Conservation (phyloP, 345 rosid species). For the Turritis glabra region DNA sequence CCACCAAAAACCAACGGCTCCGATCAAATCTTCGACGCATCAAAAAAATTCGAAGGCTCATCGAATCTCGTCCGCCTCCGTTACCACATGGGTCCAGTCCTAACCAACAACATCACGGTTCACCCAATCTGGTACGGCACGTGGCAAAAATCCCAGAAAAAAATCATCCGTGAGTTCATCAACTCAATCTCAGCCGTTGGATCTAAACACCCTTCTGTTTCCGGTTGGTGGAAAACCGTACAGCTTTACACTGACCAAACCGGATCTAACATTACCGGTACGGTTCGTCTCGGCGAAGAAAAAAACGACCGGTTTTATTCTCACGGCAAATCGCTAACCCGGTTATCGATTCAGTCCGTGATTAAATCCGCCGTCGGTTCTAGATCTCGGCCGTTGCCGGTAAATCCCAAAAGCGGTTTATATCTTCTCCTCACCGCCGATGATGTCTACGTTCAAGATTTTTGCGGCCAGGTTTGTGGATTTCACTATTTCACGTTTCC, state of each 20-base stretch:
- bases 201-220: conserved; percentile 64
- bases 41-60: conserved; percentile 93
- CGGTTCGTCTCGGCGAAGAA: conserved; percentile 68
- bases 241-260: conserved; percentile 89
- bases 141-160: conserved; percentile 75
- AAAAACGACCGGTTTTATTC: conserved; percentile 93
- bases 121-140: conserved; percentile 93
- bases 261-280: conserved; percentile 58
- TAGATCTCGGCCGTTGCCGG: conserved; percentile 64
- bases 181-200: conserved; percentile 65
- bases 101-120: conserved; percentile 82
- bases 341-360: conserved; percentile 82
- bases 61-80: conserved; percentile 79
- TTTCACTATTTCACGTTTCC: conserved; percentile 98
- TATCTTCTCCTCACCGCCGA: conserved; percentile 78
- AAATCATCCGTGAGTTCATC: conserved; percentile 84
- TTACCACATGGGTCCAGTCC: conserved; percentile 96
- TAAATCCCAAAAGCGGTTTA: conserved; percentile 68
- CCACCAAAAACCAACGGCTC: conserved; percentile 60
- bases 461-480: conserved; percentile 91
- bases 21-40: conserved; percentile 48
- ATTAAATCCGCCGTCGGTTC: conserved; percentile 79
- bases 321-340: conserved; percentile 81
- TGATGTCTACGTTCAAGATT: conserved; percentile 97
- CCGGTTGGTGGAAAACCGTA: conserved; percentile 96